phyloP scores from a whole-genome alignment of 768 basidiomycete genomes.

The Phylloporus sp. region DNA sequence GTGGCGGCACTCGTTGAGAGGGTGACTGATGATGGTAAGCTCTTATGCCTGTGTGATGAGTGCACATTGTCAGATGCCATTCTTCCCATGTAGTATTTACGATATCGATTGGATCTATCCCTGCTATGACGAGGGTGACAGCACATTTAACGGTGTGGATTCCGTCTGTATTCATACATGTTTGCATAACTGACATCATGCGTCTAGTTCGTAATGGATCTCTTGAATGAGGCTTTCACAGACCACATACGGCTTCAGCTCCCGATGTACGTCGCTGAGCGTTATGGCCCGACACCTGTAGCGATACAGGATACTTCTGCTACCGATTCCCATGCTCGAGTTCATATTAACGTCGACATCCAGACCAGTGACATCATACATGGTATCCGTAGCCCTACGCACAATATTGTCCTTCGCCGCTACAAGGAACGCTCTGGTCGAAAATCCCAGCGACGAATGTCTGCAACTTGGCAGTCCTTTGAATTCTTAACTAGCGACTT shows the following conservation, averaged over 20 bases:
- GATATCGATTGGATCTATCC: constrained; percentile 54
- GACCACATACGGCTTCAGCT: constrained; percentile 54
- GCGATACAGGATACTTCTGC: constrained; percentile 33
- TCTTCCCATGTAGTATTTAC: constrained; percentile 42
- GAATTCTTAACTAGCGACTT: constrained; percentile 48
- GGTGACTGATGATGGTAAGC: constrained; percentile 51
- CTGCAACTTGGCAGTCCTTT: constrained; percentile 37
- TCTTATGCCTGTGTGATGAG: background rate
- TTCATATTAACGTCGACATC: constrained; percentile 42
- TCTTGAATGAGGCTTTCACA: constrained; percentile 45
- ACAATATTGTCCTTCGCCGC: constrained; percentile 32
- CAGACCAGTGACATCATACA: constrained; percentile 47
- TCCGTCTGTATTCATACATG: background rate
- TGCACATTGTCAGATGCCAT: background rate
- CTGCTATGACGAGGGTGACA: constrained; percentile 37
- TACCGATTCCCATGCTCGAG: constrained; percentile 30
- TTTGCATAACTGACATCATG: background rate
- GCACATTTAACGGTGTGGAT: constrained; percentile 41
- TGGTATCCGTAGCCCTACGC: constrained; percentile 42
- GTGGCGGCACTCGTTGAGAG: constrained; percentile 45
- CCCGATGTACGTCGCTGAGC: constrained; percentile 45
- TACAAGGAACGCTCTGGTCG: constrained; percentile 35
- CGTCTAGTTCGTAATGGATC: constrained; percentile 48
- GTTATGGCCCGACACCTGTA: constrained; percentile 48
- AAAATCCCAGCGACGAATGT: constrained; percentile 39